These are phyloP conservation scores for Xylariales sp. DNA, from an alignment of 2,329 filamentous ascomycete genomes.

Conservation along the genomic window DNA sequence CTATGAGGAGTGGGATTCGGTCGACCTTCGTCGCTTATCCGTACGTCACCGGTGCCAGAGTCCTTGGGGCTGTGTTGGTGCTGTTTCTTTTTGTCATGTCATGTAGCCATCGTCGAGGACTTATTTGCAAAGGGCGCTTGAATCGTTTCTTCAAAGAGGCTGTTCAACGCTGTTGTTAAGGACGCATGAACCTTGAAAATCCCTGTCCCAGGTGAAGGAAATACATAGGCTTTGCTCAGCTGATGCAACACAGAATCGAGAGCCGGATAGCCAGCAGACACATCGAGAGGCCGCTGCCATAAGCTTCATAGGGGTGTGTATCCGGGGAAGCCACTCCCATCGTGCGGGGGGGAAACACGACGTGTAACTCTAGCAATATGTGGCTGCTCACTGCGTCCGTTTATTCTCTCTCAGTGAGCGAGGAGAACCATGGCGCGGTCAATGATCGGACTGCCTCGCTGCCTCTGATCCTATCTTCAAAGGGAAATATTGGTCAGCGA, in stretches of 20 bases:
- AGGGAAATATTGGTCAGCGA: neutral
- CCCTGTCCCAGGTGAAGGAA: too few relatives aligned
- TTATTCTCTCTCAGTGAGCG: neutral
- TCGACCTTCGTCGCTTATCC: neutral
- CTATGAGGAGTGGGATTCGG: neutral
- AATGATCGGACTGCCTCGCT: neutral
- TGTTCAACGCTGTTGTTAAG: neutral
- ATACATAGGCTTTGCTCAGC: neutral
- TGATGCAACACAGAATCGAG: neutral
- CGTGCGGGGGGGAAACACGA: neutral
- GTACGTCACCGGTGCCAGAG: neutral
- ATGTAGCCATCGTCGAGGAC: neutral
- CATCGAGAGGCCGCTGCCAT: neutral
- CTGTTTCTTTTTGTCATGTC: too few relatives aligned
- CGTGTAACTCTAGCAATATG: neutral
- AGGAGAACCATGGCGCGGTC: neutral
- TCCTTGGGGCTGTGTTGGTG: neutral
- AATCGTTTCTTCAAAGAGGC: neutral
- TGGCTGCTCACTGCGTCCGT: too few relatives aligned
- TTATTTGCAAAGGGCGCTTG: neutral
- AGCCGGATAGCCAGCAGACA: neutral
- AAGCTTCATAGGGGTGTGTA: neutral
- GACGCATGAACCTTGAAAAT: neutral
- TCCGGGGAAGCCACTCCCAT: constrained; percentile 1
- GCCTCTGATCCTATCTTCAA: neutral